phyloP scores from a whole-genome alignment of 176 grass and related monocot species.

The Zoysia pacifica region DNA sequence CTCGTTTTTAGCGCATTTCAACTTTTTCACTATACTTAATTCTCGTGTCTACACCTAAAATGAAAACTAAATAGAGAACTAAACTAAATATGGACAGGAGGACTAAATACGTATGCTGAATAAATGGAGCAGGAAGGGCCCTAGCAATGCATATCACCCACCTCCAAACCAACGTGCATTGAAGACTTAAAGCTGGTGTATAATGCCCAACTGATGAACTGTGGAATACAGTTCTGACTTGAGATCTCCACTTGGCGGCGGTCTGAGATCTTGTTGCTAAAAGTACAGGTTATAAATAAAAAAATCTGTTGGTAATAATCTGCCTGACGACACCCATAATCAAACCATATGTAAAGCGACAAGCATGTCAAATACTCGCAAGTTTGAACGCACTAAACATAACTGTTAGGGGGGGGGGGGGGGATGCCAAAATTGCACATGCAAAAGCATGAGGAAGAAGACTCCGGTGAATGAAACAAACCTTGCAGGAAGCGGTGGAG shows the following conservation, averaged over 20 bases:
- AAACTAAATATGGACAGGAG: no score
- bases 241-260: constrained; percentile 9
- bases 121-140: background rate
- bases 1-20: no score
- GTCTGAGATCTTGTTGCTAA: background rate
- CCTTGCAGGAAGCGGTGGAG: constrained; percentile 76
- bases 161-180: background rate
- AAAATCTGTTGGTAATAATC: background rate
- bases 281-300: background rate
- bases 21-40: no score
- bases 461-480: background rate
- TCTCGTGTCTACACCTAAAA: no score
- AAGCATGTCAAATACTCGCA: background rate
- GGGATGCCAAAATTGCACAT: background rate
- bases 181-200: background rate
- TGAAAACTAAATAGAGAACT: no score
- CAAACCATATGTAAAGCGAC: background rate
- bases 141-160: background rate
- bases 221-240: background rate
- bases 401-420: background rate
- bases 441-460: background rate
- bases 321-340: background rate
- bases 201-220: background rate
- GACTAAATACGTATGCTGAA: background rate
- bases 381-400: background rate